A percentile compares a stretch with the other conserved stretches of the same genome.
Conservation (phyloP, 2,329 filamentous ascomycete genomes). For the Torrubiella hemipterigena region DNA sequence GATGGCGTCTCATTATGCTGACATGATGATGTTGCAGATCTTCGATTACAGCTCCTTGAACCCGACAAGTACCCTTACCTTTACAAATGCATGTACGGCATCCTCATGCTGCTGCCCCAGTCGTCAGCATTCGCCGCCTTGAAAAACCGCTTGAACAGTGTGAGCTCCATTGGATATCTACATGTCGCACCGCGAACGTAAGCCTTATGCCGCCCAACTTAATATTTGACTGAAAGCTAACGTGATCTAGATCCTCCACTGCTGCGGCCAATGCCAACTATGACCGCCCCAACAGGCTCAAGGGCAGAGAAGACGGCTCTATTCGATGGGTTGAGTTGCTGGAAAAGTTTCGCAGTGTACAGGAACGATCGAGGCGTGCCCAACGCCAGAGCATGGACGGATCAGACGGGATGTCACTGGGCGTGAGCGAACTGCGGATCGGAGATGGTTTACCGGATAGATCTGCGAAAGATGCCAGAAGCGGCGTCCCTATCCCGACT, state of each 20-base stretch:
- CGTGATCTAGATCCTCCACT: slow-evolving; percentile 36
- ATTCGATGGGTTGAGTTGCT: slow-evolving; percentile 89
- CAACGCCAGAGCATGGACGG: slow-evolving; percentile 46
- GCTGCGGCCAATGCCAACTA: slow-evolving; percentile 27
- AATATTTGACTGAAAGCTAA: slow-evolving; percentile 6
- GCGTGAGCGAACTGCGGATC: slow-evolving; percentile 27
- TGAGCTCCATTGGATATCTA: slow-evolving; percentile 91
- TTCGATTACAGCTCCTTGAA: slow-evolving; percentile 87
- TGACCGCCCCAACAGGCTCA: slow-evolving; percentile 69
- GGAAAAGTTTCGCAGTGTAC: slow-evolving; percentile 86
- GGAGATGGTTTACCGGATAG: slow-evolving; percentile 27
- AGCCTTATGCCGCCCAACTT: too few relatives aligned
- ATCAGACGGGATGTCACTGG: slow-evolving; percentile 33
- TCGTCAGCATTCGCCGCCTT: slow-evolving; percentile 93
- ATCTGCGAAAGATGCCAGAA: slow-evolving; percentile 27
- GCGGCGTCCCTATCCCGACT: slow-evolving; percentile 19
- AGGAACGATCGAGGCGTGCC: slow-evolving; percentile 68
- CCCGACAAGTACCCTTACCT: slow-evolving; percentile 90
- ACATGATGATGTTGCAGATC: slow-evolving; percentile 41
- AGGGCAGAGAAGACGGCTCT: slow-evolving; percentile 64
- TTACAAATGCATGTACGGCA: slow-evolving; percentile 94
- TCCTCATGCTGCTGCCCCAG: slow-evolving; percentile 96
- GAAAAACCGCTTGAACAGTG: slow-evolving; percentile 92
- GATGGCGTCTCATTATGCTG: slow-evolving; percentile 1
- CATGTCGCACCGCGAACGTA: slow-evolving; percentile 73